Evolutionary conservation across 2,329 filamentous ascomycete genomes (phyloP).

Genomic region (Pseudocercospora eumusae): DNA sequence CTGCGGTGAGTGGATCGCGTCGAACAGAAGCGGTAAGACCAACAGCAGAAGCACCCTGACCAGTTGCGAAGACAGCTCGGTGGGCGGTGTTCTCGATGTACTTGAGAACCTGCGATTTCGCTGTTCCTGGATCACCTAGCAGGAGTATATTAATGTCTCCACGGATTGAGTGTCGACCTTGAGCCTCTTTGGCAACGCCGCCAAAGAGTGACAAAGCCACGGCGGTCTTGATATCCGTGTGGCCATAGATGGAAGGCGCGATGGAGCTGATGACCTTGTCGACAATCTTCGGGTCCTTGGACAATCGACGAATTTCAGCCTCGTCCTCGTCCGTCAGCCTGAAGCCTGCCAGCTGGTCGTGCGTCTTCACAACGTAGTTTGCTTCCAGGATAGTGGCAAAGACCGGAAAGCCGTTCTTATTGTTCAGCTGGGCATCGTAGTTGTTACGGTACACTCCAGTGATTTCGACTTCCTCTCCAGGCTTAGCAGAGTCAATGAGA

Average conservation of each 20-base stretch:
- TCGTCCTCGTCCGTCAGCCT: slow-evolving; percentile 93
- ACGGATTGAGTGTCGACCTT: slow-evolving; percentile 84
- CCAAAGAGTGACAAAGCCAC: slow-evolving; percentile 92
- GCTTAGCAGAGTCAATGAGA: slow-evolving; percentile 93
- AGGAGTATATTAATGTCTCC: slow-evolving; percentile 98
- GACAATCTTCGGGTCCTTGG: slow-evolving; percentile 84
- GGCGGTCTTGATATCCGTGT: slow-evolving; percentile 95
- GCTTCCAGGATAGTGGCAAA: slow-evolving; percentile 97
- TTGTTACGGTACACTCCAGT: slow-evolving; percentile 98
- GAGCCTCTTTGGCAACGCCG: slow-evolving; percentile 87
- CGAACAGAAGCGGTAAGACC: slow-evolving; percentile 97
- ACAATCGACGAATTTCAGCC: slow-evolving; percentile 81
- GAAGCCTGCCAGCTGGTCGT: slow-evolving; percentile 97
- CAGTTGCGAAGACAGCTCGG: slow-evolving; percentile 93
- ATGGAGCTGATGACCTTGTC: slow-evolving; percentile 93
- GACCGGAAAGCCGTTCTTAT: slow-evolving; percentile 97
- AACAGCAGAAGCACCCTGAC: slow-evolving; percentile 94
- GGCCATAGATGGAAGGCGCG: slow-evolving; percentile 95
- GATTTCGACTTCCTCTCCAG: slow-evolving; percentile 95
- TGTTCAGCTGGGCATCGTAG: slow-evolving; percentile 96
- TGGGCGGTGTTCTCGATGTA: slow-evolving; percentile 98
- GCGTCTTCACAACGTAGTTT: slow-evolving; percentile 94
- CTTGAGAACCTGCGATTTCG: slow-evolving; percentile 96
- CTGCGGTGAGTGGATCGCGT: slow-evolving; percentile 88
- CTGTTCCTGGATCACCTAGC: slow-evolving; percentile 94